phyloP scores from a whole-genome alignment of 176 grass and related monocot species.

The Zea luxurians region DNA sequence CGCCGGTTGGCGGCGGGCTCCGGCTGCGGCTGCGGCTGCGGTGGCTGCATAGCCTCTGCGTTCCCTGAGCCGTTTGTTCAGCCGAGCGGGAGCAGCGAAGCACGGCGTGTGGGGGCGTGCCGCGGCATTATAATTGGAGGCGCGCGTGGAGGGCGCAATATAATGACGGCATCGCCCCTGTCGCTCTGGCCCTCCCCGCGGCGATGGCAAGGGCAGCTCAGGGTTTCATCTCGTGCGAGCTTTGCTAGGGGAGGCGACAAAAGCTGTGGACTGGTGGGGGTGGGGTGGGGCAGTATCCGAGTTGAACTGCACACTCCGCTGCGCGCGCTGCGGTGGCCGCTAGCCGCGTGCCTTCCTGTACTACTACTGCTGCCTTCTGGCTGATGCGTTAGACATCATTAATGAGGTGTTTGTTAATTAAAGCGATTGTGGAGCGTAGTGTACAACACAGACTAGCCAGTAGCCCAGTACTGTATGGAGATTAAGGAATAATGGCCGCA shows the following conservation, averaged over 20 bases:
- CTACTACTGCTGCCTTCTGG: neutral
- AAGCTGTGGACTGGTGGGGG: conserved; percentile 28
- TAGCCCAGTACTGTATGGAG: neutral
- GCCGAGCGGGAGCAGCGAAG: conserved; percentile 7
- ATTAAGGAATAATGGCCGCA: conserved; percentile 46
- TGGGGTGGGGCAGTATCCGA: conserved; percentile 12
- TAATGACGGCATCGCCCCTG: conserved; percentile 29
- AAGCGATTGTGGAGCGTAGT: neutral
- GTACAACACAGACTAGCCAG: neutral
- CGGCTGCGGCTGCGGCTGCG: conserved; percentile 1
- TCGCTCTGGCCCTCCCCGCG: accelerated
- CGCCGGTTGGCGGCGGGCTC: conserved; percentile 40
- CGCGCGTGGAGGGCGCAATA: conserved; percentile 22
- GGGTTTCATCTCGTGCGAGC: neutral
- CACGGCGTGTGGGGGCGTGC: conserved; percentile 28
- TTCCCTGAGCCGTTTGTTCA: neutral
- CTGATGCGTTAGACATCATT: neutral
- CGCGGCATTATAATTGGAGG: conserved; percentile 45
- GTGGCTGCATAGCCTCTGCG: conserved; percentile 40
- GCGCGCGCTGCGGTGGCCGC: conserved; percentile 40
- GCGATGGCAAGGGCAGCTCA: neutral
- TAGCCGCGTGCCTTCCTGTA: conserved; percentile 17
- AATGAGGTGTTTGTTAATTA: conserved; percentile 25
- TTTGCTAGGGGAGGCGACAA: conserved; percentile 26
- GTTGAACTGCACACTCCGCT: conserved; percentile 33